Conservation (phyloP, 176 grass and related monocot genomes). For the Musa schizocarpa region DNA sequence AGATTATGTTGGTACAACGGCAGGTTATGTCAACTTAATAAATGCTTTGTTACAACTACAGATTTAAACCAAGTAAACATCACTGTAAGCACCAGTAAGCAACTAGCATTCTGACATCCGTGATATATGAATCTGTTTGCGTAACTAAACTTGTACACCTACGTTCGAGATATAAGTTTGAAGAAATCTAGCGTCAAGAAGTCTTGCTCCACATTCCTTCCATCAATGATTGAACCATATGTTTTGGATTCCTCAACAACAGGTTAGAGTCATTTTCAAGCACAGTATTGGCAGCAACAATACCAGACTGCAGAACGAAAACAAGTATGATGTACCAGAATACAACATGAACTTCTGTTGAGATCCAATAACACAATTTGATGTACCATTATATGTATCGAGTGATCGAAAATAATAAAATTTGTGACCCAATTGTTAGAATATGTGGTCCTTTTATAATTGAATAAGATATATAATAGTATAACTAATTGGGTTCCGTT, state of each 20-base stretch:
- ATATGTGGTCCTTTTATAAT: no score
- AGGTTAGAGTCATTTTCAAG: slow-evolving; percentile 29
- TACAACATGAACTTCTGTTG: neutral
- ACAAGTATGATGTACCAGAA: neutral
- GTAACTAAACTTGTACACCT: slow-evolving; percentile 18
- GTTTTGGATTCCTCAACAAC: slow-evolving; percentile 52
- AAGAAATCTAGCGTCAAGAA: slow-evolving; percentile 75
- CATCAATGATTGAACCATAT: slow-evolving; percentile 60
- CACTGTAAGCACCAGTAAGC: neutral
- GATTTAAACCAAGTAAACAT: neutral
- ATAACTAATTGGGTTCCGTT: no score
- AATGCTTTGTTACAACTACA: neutral
- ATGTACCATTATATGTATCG: no score
- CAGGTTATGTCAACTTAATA: neutral
- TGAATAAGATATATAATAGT: no score
- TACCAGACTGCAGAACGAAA: slow-evolving; percentile 41
- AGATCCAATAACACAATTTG: no score
- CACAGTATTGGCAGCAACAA: slow-evolving; percentile 43
- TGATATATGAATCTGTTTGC: neutral
- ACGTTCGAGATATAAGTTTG: slow-evolving; percentile 46
- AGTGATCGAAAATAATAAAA: no score
- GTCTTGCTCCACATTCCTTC: slow-evolving; percentile 59
- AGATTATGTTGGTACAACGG: neutral
- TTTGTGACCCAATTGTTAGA: no score
- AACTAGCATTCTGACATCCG: neutral